Base-by-base conservation (phyloP, 2,329 filamentous ascomycete species). In the Colletotrichum theobromicola region DNA sequence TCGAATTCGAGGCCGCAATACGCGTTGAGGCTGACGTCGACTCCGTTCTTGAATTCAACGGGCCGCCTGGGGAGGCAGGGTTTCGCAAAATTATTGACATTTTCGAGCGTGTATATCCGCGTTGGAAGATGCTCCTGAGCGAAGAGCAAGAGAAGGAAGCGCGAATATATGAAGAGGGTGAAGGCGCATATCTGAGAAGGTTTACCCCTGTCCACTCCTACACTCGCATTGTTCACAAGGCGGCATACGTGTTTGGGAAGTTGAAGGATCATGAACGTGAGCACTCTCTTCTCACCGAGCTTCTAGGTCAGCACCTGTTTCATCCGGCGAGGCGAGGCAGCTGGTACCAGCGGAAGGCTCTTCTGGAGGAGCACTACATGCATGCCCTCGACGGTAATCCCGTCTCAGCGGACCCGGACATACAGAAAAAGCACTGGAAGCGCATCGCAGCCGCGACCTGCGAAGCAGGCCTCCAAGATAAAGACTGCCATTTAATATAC, bases 351-450 rank as follows among this genome's bases (percentile, higher is more conserved):
- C 94, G 97, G 24, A 98, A 97, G 84, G 97, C 96, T 1, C 86
- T 99, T 2, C 84, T 99, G 3, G 97, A 99, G 85, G 97, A 99
- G 82, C 95, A 97, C 81, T 98, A 99, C 83, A 96, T 98, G 94
- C 89, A 92, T 80, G 87, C 89, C 6, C 81, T 94, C 7, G 88
- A 87, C 34, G 85, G 89, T 0, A 83, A 82, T 3, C 83, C 84
- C 0, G 78, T 78, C 3, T 83, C 82, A 7, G 72, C 79, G 5
- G 82, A 87, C 37, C 57, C 80, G 5, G 88, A 89, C 32, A 80
- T 85, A 66, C 93, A 94, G 80, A 97, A 94, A 84, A 96, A 93
- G 79, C 89, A 94, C 77, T 99, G 96, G 96, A 95, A 93, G 81
- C 88, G 90, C 10, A 88, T 92, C 24, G 95, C 97, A 0, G 87